Conservation (phyloP, 2,329 filamentous ascomycete species). For the Neobulgaria alba region DNA sequence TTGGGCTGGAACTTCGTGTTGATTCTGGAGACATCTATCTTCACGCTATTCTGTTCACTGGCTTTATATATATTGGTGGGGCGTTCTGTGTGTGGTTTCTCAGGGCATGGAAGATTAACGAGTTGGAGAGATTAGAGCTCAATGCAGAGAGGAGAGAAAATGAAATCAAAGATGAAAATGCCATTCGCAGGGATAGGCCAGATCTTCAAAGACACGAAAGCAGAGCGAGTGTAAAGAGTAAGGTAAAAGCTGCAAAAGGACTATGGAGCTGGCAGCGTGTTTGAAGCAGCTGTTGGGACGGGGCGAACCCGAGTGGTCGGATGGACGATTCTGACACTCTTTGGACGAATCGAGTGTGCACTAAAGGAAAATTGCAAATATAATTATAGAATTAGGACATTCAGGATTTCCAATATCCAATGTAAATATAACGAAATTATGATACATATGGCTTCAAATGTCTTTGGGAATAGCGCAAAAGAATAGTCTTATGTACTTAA, state of each 20-base stretch:
- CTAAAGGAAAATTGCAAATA: no score
- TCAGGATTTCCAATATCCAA: no score
- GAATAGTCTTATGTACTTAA: no score
- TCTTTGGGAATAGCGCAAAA: no score
- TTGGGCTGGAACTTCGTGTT: constrained; percentile 44
- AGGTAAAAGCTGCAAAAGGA: background rate
- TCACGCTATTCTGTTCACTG: constrained; percentile 50
- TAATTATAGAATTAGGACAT: no score
- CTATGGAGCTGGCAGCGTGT: background rate
- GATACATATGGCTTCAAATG: no score
- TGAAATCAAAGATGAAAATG: constrained; percentile 2
- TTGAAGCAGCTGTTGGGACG: no score
- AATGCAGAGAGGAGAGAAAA: constrained; percentile 12
- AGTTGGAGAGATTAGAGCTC: constrained; percentile 33
- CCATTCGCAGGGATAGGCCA: background rate
- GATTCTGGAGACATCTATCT: constrained; percentile 42
- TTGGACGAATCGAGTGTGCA: no score
- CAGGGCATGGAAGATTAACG: constrained; percentile 51
- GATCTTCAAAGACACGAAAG: background rate
- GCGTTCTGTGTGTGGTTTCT: constrained; percentile 45
- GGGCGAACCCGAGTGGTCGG: no score
- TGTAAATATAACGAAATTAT: no score
- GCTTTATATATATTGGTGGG: constrained; percentile 52
- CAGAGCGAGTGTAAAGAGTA: background rate
- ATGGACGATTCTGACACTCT: no score